A percentile compares a stretch with the other conserved stretches of the same genome.
Conservation (phyloP, 345 rosid species). For the Microthlaspi erraticum region DNA sequence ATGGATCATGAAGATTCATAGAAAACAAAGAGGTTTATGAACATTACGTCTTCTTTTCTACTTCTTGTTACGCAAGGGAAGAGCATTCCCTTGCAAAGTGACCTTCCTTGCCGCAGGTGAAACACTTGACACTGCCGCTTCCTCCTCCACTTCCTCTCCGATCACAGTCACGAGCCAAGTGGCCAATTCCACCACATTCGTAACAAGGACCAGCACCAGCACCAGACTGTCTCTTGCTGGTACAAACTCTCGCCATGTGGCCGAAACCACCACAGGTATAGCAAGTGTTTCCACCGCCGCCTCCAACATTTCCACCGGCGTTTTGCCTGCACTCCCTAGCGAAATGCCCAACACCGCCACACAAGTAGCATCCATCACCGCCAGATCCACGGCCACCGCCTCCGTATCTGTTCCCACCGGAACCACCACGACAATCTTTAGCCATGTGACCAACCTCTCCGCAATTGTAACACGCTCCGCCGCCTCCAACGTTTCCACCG, state of each 20-base stretch:
- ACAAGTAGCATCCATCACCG: slow-evolving; percentile 52
- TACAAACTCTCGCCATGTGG: slow-evolving; percentile 52
- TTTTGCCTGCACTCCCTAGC: slow-evolving; percentile 56
- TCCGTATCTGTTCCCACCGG: slow-evolving; percentile 40
- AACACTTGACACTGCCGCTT: slow-evolving; percentile 45
- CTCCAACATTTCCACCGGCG: slow-evolving; percentile 36
- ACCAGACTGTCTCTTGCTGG: slow-evolving; percentile 35
- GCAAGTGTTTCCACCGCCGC: slow-evolving; percentile 44
- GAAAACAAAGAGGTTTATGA: slow-evolving; percentile 31
- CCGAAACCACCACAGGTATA: slow-evolving; percentile 48
- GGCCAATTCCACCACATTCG: slow-evolving; percentile 46
- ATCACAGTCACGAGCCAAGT: slow-evolving; percentile 52
- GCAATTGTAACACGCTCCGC: slow-evolving; percentile 47
- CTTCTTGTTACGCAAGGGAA: slow-evolving; percentile 31
- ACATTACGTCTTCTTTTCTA: slow-evolving; percentile 41
- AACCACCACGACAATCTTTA: slow-evolving; percentile 45
- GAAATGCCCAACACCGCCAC: slow-evolving; percentile 56
- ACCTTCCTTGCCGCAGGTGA: slow-evolving; percentile 54
- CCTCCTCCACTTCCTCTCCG: slow-evolving; percentile 38
- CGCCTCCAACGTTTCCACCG: slow-evolving; percentile 42
- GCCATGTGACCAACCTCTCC: slow-evolving; percentile 51
- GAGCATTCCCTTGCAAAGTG: slow-evolving; percentile 64
- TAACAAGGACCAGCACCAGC: slow-evolving; percentile 42
- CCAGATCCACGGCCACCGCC: slow-evolving; percentile 46
- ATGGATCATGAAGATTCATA: slow-evolving; percentile 1